Evolutionary conservation across 208 protist genomes (phyloP), one percentile per base, ranked within the genome.

Genomic region (Trypanosoma rangeli): DNA sequence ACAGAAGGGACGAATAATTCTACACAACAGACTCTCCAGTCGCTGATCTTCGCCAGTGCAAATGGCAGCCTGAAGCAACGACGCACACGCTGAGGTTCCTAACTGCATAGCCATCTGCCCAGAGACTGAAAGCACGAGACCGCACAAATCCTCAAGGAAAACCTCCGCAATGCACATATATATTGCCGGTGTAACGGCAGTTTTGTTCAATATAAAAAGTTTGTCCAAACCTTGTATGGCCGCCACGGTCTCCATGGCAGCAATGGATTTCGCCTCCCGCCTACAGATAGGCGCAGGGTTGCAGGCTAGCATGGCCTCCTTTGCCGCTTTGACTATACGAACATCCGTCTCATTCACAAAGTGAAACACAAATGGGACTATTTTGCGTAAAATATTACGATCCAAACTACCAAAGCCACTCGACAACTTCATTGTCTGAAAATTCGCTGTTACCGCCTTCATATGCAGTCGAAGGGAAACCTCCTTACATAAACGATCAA

Each of bases 361-460:
- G 68, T 93, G 90, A 73, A 87, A 96, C 16, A 91, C 87, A 79
- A 94, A 93, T 0, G 91, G 91, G 2, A 89, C 69, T 71, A 90
- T 88, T 54, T 73, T 69, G 44, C 89, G 86, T 16, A 64, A 83
- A 61, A 96, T 79, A 82, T 94, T 94, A 52, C 86, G 84, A 39
- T 78, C 57, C 0, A 61, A 68, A 26, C 66, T 60, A 10, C 67
- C 55, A 50, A 78, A 68, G 31, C 80, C 78, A 33, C 80, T 66
- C 4, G 70, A 78, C 68, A 94, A 84, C 28, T 83, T 89, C 89
- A 96, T 93, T 31, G 78, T 65, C 16, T 79, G 83, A 44, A 96
- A 58, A 54, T 96, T 79, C n/a, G 81, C 84, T 3, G 69, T 50
- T 8, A 92, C 48, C n/a, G 71, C 16, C 74, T 91, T 89, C 50